Conservation (phyloP, 305 asterid genomes). For the Plantago lanceolata region DNA sequence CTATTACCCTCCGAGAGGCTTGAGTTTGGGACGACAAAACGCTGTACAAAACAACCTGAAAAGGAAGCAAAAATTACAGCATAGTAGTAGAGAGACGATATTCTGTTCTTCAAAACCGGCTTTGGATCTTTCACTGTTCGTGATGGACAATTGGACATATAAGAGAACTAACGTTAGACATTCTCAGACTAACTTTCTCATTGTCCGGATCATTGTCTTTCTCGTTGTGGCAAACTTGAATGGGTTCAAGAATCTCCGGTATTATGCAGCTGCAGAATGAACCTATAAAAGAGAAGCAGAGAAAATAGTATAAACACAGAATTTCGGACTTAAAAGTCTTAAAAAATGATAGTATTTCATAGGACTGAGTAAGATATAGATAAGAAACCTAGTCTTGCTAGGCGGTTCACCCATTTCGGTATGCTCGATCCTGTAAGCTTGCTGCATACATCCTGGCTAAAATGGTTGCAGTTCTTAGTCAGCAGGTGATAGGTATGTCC, state of each 20-base stretch:
- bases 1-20: too few relatives aligned
- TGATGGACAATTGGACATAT: conserved; percentile 32
- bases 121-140: too few relatives aligned
- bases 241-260: conserved; percentile 57
- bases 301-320: neutral
- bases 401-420: conserved; percentile 90
- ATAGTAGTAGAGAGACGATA: too few relatives aligned
- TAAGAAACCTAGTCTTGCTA: conserved; percentile 65
- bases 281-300: conserved; percentile 34
- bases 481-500: conserved; percentile 77
- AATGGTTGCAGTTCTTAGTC: conserved; percentile 83
- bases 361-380: conserved; percentile 13
- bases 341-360: neutral
- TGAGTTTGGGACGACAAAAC: too few relatives aligned
- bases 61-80: too few relatives aligned
- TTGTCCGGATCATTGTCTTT: conserved; percentile 37
- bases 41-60: too few relatives aligned
- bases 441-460: conserved; percentile 70
- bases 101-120: too few relatives aligned
- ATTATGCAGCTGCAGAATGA: conserved; percentile 69
- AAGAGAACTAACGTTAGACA: conserved; percentile 55
- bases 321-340: neutral
- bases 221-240: conserved; percentile 25
- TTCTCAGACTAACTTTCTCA: conserved; percentile 53
- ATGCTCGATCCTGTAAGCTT: conserved; percentile 62